Percentiles rank a stretch among this genome's conserved stretches.
Conservation (phyloP, 2,329 filamentous ascomycete genomes). For the Microascus cirrosus region DNA sequence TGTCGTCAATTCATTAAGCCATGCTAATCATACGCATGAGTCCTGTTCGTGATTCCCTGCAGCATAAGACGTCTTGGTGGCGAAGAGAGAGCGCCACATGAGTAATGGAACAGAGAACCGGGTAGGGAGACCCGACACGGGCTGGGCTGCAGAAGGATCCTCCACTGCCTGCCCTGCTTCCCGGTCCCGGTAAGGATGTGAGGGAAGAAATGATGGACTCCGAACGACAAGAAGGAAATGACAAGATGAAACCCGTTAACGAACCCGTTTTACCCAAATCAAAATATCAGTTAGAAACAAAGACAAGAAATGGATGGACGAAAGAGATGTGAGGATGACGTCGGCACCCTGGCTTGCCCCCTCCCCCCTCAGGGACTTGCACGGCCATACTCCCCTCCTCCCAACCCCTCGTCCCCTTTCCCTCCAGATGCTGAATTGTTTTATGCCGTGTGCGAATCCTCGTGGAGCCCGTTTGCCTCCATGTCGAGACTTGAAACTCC, state of each 20-base stretch:
- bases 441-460: not conserved
- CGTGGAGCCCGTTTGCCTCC: not conserved
- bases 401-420: not conserved
- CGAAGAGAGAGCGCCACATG: not conserved
- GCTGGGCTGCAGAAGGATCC: not conserved
- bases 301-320: not conserved
- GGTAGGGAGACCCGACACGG: not conserved
- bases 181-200: not conserved
- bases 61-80: not conserved
- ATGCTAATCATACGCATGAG: constrained; percentile 4
- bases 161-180: not conserved
- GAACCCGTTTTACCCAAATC: not conserved
- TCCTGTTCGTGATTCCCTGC: not conserved
- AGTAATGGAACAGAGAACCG: not conserved
- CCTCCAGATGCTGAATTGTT: not conserved
- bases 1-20: constrained; percentile 5
- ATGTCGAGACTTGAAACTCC: not conserved
- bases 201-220: not conserved
- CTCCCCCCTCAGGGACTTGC: not conserved
- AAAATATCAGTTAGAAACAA: not conserved
- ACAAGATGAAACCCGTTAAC: not conserved
- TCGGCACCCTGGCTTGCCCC: not conserved
- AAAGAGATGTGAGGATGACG: not conserved
- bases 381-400: not conserved
- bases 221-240: not conserved